Base-by-base conservation (phyloP, 257 asterid species). In the Fraxinus anomala region DNA sequence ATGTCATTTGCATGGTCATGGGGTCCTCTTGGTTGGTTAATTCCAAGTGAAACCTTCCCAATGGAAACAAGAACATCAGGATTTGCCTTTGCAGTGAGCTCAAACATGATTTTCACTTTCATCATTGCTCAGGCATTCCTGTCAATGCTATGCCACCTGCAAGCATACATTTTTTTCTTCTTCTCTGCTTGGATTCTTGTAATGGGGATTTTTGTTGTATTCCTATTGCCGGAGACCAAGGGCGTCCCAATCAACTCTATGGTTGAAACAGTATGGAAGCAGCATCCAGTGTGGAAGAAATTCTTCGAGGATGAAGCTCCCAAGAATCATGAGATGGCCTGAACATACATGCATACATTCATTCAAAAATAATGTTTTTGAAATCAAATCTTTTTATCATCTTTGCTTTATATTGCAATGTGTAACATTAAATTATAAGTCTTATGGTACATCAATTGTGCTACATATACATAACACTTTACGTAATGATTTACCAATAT, bases 91-190 rank as follows among this genome's bases (percentile, higher is more conserved):
- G 56, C 56, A 47, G 56, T 47, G 56, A 47, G 56, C 83, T 73
- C 86, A 23, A 85, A 85, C 73, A 82, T 85, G 88, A 36, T 85
- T 33, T 82, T 80, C 81, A 85, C 88, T 14, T 85, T 83, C 76
- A 0, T 80, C 31, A 75, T 85, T 19, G 88, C 88, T 26, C 86
- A 85, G 72, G 73, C 80, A 2, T 82, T 82, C 80, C 73, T 85
- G 66, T 80, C 89, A 2, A 82, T 85, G 89, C 30, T 82, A 49
- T 85, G 88, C 77, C 67, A 72, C 65, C 80, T 85, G 88, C 80
- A 69, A 23, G 86, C 88, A 12, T 80, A 77, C 77, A 85, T 82
- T 5, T 85, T 82, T 81, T 70, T 82, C 83, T 82, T 85, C 88
- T 85, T 85, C 77, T 72, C 86, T 0, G 81, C 74, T 2, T 85